A percentile compares a stretch with the other conserved stretches of the same genome.
phyloP scores from a whole-genome alignment of 306 rosid species.

The Ormosia emarginata region DNA sequence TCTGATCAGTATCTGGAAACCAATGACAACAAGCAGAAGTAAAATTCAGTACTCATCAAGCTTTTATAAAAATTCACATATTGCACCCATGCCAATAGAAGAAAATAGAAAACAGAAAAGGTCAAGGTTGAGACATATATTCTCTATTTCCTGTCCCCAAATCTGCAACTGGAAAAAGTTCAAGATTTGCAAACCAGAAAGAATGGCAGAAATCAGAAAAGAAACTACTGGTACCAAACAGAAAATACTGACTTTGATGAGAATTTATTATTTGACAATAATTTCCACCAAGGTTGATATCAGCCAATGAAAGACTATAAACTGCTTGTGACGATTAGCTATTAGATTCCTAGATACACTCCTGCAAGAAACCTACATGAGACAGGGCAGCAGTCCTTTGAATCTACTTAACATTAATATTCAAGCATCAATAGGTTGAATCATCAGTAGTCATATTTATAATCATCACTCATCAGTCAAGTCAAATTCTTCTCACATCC shows the following conservation, averaged over 20 bases:
- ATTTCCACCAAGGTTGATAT: neutral
- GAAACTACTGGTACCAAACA: neutral
- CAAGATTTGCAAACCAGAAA: neutral
- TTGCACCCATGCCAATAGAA: neutral
- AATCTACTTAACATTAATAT: neutral
- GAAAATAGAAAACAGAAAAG: slow-evolving; percentile 2
- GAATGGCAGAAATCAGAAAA: slow-evolving; percentile 1
- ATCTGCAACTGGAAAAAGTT: neutral
- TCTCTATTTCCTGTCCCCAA: neutral
- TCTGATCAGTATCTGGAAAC: slow-evolving; percentile 15
- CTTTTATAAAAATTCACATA: neutral
- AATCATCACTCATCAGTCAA: slow-evolving; percentile 5
- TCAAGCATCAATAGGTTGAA: slow-evolving; percentile 21
- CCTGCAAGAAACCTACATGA: neutral
- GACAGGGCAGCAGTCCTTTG: neutral
- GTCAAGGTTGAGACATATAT: neutral
- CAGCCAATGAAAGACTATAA: neutral
- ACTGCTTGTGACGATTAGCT: neutral
- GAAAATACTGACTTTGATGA: neutral
- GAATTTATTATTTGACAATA: slow-evolving; percentile 7
- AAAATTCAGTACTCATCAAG: slow-evolving; percentile 3
- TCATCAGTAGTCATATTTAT: neutral
- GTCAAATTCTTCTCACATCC: neutral
- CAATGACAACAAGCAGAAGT: slow-evolving; percentile 3
- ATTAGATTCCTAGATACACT: neutral